Percentiles rank a stretch among this genome's conserved stretches.
These are phyloP conservation scores for Neonectria ditissima DNA, from an alignment of 2,329 filamentous ascomycete species.

Conservation along the genomic window DNA sequence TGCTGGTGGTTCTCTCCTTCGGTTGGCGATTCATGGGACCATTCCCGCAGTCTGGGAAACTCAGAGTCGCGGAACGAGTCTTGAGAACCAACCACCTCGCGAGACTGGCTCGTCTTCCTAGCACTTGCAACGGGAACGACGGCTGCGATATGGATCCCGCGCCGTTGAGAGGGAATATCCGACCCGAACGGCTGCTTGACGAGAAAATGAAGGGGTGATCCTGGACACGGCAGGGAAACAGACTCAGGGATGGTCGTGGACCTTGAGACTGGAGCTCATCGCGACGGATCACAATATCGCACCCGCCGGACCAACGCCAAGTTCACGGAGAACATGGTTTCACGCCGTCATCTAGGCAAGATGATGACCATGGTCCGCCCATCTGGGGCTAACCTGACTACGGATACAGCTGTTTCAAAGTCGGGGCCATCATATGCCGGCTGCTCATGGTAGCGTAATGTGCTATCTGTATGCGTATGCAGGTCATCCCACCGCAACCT, in stretches of 20 bases:
- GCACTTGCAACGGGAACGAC: constrained; percentile 41
- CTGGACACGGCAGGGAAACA: constrained; percentile 1
- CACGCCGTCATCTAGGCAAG: constrained; percentile 29
- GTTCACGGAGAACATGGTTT: constrained; percentile 28
- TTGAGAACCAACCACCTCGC: constrained; percentile 47
- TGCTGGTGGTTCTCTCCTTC: constrained; percentile 34
- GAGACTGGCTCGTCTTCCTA: constrained; percentile 37
- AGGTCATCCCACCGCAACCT: constrained; percentile 36
- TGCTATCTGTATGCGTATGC: constrained; percentile 38
- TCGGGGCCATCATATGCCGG: constrained; percentile 30
- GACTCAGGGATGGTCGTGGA: constrained; percentile 3
- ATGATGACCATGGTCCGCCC: constrained; percentile 28
- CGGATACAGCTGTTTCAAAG: constrained; percentile 36
- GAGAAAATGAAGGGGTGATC: constrained; percentile 3
- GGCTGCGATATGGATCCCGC: constrained; percentile 42
- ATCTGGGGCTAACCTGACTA: constrained; percentile 36
- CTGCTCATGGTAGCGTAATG: constrained; percentile 33
- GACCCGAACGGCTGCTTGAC: constrained; percentile 28
- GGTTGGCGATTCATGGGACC: constrained; percentile 41
- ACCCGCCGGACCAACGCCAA: constrained; percentile 17
- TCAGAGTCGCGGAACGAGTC: constrained; percentile 28
- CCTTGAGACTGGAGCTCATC: constrained; percentile 14
- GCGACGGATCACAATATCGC: constrained; percentile 14
- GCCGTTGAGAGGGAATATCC: constrained; percentile 38
- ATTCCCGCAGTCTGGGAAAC: constrained; percentile 39